Evolutionary conservation across 1,284 basidiomycete species (phyloP), one percentile per base, ranked within the genome.

Genomic region (Trametes pubescens): DNA sequence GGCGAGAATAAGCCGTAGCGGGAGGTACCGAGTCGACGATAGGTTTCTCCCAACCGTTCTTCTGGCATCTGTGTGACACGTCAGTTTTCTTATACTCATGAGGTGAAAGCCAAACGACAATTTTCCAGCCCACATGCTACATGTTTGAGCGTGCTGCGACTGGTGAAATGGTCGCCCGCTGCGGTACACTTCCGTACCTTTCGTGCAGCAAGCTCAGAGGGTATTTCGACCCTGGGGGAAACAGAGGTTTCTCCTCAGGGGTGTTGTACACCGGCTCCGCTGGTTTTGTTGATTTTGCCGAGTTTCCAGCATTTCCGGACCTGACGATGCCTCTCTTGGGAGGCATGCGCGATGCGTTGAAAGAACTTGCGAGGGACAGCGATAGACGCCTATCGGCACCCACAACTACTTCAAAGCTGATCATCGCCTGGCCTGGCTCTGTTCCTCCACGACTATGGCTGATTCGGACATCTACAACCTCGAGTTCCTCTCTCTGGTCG

Each of bases 401-500:
- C 55, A 60, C 56, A 46, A 32, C 43, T 16, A 38, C 29, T 26
- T 24, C 8, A 18, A 18, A n/a, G 16, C 52, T 38, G 37, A 32
- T 48, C 29, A 44, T 24, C 44, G 44, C 43, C 54, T 65, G 21
- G 51, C 59, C 62, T 67, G 56, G 34, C 46, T 51, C 64, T 35
- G 35, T 29, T 49, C 51, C 26, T 22, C 32, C 54, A 65, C 68
- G 63, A 61, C 64, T 67, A 92, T 92, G 85, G 83, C 90, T 66
- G 88, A 92, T 65, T 76, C 77, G 72, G 94, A 95, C 80, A 80
- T 96, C 68, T 92, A 95, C 79, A 89, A 94, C 78, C 91, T 98
- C 78, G 96, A 98, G 79, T 84, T 92, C 65, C 87, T 98, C 56
- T 96, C 94, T 49, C 83, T 98, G 57, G 90, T 96, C 65, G 89